Percentiles rank a stretch among this genome's conserved stretches.
These are phyloP conservation scores for Gypsophila paniculata DNA, from an alignment of 179 eudicot genomes.

Conservation along the genomic window DNA sequence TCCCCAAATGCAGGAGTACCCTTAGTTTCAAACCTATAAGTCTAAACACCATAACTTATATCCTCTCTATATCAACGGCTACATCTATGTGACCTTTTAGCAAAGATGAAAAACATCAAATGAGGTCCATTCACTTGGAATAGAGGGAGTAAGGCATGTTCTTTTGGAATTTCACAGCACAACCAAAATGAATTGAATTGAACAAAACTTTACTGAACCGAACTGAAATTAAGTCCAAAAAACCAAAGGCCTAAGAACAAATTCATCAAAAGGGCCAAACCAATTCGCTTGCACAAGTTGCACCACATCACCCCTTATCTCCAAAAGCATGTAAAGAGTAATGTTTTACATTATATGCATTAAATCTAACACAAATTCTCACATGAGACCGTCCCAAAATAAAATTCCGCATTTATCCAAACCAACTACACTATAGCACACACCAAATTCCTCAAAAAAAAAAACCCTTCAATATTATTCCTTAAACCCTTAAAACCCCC, in stretches of 20 bases:
- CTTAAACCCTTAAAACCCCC: slow-evolving; percentile 20
- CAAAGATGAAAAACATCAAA: not conserved
- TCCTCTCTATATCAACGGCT: not conserved
- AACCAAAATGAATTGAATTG: no score
- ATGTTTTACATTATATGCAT: not conserved
- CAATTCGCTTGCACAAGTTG: no score
- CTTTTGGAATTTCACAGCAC: no score
- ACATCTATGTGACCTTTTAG: not conserved
- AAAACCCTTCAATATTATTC: not conserved
- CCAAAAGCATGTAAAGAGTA: not conserved
- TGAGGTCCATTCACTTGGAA: not conserved
- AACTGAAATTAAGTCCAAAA: not conserved
- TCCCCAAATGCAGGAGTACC: not conserved
- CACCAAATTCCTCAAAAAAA: no score
- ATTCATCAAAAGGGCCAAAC: no score
- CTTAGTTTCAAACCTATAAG: not conserved
- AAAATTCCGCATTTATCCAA: no score
- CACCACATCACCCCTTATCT: not conserved
- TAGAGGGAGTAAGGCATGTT: no score
- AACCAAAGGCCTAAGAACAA: no score
- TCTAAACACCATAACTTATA: not conserved
- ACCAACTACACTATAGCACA: no score
- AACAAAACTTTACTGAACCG: no score
- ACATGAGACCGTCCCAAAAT: not conserved
- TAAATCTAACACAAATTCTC: not conserved